These are phyloP conservation scores for Hordeum marinum DNA, from an alignment of 176 grass and related monocot genomes.

Conservation along the genomic window DNA sequence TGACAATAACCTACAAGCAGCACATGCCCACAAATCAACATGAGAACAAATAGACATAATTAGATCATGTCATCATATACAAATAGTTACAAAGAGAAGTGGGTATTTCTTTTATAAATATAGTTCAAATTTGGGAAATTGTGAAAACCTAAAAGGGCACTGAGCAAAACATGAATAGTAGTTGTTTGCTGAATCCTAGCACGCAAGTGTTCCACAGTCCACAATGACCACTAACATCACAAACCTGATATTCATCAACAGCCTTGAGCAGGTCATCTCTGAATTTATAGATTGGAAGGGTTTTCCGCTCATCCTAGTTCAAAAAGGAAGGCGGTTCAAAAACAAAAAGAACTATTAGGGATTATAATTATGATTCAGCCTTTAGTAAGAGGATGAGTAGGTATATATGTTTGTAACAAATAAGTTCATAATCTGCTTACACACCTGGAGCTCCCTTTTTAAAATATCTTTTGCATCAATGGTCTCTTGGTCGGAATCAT, in stretches of 20 bases:
- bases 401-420: slow-evolving; percentile 3
- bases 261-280: slow-evolving; percentile 78
- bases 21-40: not conserved
- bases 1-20: slow-evolving; percentile 69
- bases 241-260: slow-evolving; percentile 75
- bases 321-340: slow-evolving; percentile 1
- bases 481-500: slow-evolving; percentile 42
- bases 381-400: not conserved
- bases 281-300: slow-evolving; percentile 85
- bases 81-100: not conserved
- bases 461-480: slow-evolving; percentile 65
- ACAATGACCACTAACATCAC: not conserved
- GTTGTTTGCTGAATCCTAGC: not conserved
- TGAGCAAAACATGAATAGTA: slow-evolving; percentile 2
- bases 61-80: not conserved
- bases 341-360: not conserved
- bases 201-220: not conserved
- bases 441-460: slow-evolving; percentile 71
- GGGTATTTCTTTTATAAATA: not conserved
- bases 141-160: not conserved
- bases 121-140: not conserved
- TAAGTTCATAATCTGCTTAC: not conserved
- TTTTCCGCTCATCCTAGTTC: slow-evolving; percentile 82
- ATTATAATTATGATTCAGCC: not conserved
- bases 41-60: not conserved